These are phyloP conservation scores for Postia placenta DNA, from an alignment of 768 basidiomycete species.

Conservation along the genomic window DNA sequence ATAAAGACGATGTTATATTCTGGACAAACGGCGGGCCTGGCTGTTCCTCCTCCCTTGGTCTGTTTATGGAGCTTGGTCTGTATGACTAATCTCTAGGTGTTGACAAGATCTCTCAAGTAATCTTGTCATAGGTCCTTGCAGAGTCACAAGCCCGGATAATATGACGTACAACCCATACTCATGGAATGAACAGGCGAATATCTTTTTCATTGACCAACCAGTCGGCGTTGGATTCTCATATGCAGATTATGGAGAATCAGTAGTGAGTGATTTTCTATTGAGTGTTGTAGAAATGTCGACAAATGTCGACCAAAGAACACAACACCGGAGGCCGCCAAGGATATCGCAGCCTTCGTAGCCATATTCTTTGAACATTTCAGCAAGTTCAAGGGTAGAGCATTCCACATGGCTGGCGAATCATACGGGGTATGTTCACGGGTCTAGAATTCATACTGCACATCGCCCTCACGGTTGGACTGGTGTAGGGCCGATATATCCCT, in stretches of 20 bases:
- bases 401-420: conserved; percentile 39
- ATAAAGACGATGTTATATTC: conserved; percentile 23
- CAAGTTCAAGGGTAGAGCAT: conserved; percentile 57
- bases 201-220: conserved; percentile 42
- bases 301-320: conserved; percentile 38
- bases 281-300: neutral
- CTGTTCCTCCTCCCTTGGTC: conserved; percentile 22
- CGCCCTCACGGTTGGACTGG: neutral
- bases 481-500: conserved; percentile 47
- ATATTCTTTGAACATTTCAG: conserved; percentile 73
- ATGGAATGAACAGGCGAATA: conserved; percentile 63
- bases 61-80: conserved; percentile 45
- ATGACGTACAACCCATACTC: conserved; percentile 51
- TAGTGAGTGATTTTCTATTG: conserved; percentile 32
- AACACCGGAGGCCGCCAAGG: conserved; percentile 60
- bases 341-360: conserved; percentile 63
- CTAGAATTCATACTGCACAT: neutral
- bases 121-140: conserved; percentile 69
- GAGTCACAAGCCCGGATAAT: conserved; percentile 43
- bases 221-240: conserved; percentile 33
- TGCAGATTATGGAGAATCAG: conserved; percentile 54
- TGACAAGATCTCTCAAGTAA: conserved; percentile 51
- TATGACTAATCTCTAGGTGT: conserved; percentile 28
- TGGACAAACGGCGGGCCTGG: conserved; percentile 32
- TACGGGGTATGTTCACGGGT: conserved; percentile 40